These are phyloP conservation scores for Tetrahymena malaccensis DNA, from an alignment of 73 alveolate genomes.

Conservation along the genomic window DNA sequence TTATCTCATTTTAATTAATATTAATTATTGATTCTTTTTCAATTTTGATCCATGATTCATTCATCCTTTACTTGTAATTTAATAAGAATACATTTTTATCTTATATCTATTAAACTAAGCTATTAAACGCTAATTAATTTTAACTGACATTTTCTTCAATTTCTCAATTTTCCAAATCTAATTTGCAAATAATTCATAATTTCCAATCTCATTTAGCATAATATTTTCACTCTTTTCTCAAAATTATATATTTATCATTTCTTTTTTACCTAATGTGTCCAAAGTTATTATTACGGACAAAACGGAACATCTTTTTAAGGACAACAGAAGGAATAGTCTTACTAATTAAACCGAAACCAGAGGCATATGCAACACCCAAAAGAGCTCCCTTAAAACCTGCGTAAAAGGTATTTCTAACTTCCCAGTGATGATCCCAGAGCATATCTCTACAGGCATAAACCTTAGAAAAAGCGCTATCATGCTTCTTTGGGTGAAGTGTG, in stretches of 20 bases:
- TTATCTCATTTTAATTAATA: too few relatives aligned
- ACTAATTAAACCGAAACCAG: neutral
- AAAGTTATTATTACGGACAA: neutral
- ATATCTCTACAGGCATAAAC: neutral
- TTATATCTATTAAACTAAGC: neutral
- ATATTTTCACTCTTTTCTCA: neutral
- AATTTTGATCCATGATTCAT: too few relatives aligned
- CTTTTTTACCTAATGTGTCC: neutral
- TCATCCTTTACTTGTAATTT: neutral
- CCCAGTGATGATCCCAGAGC: conserved; percentile 1
- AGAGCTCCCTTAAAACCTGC: neutral
- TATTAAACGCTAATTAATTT: neutral
- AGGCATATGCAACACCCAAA: neutral
- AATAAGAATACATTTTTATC: neutral
- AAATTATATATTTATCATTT: neutral
- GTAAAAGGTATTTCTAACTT: neutral
- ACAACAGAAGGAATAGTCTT: neutral
- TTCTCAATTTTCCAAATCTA: neutral
- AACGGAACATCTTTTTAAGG: neutral
- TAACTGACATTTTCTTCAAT: neutral
- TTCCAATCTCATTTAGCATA: neutral
- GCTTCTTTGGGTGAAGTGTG: neutral
- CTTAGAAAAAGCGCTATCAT: neutral
- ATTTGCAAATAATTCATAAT: neutral
- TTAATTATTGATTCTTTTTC: too few relatives aligned